phyloP scores from a whole-genome alignment of 116 monocot species.

The Dioscorea cayenensis region DNA sequence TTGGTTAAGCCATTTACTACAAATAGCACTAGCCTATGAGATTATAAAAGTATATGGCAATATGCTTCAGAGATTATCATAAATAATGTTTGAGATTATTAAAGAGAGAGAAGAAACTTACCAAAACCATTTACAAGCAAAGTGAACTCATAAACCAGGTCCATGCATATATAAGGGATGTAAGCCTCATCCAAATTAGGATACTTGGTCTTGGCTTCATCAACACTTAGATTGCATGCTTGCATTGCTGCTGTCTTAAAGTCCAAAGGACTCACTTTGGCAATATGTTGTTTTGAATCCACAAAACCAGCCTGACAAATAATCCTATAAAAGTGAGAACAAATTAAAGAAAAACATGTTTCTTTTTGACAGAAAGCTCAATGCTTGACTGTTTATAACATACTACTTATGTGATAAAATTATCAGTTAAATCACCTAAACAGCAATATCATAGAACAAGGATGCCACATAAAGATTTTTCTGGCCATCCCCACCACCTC shows the following conservation, averaged over 20 bases:
- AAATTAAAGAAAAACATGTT: neutral
- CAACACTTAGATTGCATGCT: conserved; percentile 28
- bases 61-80: too few relatives aligned
- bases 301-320: conserved; percentile 46
- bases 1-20: too few relatives aligned
- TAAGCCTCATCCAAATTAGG: conserved; percentile 20
- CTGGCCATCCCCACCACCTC: conserved; percentile 90
- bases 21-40: too few relatives aligned
- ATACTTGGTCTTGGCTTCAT: conserved; percentile 25
- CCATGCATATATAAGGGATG: conserved; percentile 53
- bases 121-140: conserved; percentile 70
- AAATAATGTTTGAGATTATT: too few relatives aligned
- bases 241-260: conserved; percentile 37
- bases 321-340: neutral
- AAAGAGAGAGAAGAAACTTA: conserved; percentile 7
- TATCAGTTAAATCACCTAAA: conserved; percentile 37
- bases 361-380: neutral
- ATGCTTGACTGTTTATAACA: too few relatives aligned
- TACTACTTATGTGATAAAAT: too few relatives aligned
- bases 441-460: conserved; percentile 87
- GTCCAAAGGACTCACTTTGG: conserved; percentile 30
- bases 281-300: conserved; percentile 21
- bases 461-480: conserved; percentile 80
- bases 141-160: conserved; percentile 54
- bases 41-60: too few relatives aligned